These are phyloP conservation scores for Eleusine coracana DNA, from an alignment of 176 grass and related monocot genomes.

Conservation along the genomic window DNA sequence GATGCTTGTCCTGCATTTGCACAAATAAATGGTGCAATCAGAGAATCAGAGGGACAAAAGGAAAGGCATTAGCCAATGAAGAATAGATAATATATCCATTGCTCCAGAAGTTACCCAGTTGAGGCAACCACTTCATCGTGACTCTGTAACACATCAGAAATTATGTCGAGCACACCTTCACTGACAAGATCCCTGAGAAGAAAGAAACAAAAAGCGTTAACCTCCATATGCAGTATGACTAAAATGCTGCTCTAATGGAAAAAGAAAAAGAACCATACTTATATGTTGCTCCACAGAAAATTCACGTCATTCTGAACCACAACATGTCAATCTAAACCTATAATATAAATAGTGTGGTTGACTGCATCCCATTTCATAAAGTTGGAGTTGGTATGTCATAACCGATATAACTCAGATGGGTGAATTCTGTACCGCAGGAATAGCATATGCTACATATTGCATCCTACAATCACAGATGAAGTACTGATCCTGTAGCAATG, in stretches of 20 bases:
- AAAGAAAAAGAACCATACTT: constrained; percentile 29
- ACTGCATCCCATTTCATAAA: not conserved
- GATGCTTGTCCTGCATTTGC: constrained; percentile 79
- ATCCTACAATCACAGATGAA: constrained; percentile 14
- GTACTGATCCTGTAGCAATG: constrained; percentile 4
- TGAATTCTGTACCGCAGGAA: constrained; percentile 3
- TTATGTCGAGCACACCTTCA: constrained; percentile 79
- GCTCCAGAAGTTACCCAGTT: constrained; percentile 70
- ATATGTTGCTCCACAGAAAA: constrained; percentile 8
- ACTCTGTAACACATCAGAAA: constrained; percentile 82
- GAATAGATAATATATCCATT: not conserved
- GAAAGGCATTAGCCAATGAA: constrained; percentile 32
- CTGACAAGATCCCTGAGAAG: constrained; percentile 66
- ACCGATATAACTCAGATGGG: not conserved
- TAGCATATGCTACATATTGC: constrained; percentile 3
- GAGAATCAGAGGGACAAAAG: not conserved
- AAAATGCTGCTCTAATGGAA: constrained; percentile 18
- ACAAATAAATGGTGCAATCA: constrained; percentile 35
- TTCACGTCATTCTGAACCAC: not conserved
- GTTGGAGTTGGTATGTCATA: constrained; percentile 2
- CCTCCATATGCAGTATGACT: constrained; percentile 17
- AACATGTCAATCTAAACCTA: not conserved
- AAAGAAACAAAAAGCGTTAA: constrained; percentile 33
- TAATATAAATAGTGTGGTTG: not conserved
- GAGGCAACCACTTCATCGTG: constrained; percentile 73